These are phyloP conservation scores for Cercospora sp. DNA, from an alignment of 2,329 filamentous ascomycete genomes.

Conservation along the genomic window DNA sequence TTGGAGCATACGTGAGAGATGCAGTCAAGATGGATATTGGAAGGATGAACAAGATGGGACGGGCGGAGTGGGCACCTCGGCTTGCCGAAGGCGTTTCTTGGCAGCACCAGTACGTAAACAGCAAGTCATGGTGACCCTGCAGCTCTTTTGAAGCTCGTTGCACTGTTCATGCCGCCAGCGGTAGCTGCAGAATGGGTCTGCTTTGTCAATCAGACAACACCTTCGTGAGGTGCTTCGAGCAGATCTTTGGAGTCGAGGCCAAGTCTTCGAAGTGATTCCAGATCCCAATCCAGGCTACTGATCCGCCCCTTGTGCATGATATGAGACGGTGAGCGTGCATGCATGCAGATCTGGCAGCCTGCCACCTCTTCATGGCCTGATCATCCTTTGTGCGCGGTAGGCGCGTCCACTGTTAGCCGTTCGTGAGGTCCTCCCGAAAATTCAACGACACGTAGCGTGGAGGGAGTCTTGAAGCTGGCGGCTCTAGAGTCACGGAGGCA, in stretches of 20 bases:
- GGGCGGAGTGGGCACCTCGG: neutral
- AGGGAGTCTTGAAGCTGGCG: neutral
- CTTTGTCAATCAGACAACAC: neutral
- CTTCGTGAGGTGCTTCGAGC: neutral
- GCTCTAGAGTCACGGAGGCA: neutral
- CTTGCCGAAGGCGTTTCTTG: neutral
- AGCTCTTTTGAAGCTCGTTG: neutral
- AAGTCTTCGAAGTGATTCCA: neutral
- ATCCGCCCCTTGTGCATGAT: neutral
- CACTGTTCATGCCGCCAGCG: neutral
- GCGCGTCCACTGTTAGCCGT: neutral
- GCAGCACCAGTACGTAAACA: neutral
- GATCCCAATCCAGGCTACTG: neutral
- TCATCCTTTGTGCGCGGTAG: neutral
- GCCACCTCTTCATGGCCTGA: neutral
- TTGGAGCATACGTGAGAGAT: neutral
- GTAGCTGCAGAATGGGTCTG: neutral
- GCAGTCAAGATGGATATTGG: neutral
- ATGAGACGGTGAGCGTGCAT: neutral
- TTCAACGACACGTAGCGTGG: neutral
- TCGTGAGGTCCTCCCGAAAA: neutral
- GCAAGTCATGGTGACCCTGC: neutral
- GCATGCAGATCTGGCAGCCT: neutral
- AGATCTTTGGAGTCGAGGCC: neutral
- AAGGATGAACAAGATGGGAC: neutral